A percentile compares a stretch with the other conserved stretches of the same genome.
These are phyloP conservation scores for Tillandsia fasciculata DNA, from an alignment of 176 grass and related monocot species.

Conservation along the genomic window DNA sequence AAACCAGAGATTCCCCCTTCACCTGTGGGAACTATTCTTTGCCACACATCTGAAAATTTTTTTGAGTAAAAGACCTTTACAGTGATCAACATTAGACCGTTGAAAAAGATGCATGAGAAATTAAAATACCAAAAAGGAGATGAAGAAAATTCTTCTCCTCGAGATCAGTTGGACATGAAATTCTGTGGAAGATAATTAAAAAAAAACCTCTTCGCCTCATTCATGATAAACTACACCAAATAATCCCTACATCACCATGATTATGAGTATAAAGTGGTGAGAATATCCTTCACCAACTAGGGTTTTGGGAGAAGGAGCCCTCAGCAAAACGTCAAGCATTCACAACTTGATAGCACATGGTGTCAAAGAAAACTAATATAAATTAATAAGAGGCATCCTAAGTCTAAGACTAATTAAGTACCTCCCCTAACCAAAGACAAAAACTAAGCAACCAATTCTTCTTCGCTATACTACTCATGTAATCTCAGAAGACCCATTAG, in stretches of 20 bases:
- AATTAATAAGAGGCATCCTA: background rate
- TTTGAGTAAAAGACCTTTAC: too few species aligned
- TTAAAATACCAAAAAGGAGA: background rate
- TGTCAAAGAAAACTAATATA: background rate
- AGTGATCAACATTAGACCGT: too few species aligned
- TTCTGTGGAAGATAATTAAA: background rate
- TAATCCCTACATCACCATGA: background rate
- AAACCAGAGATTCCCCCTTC: too few species aligned
- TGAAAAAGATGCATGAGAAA: too few species aligned
- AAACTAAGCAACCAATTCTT: background rate
- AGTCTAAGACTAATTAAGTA: background rate
- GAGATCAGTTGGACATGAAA: background rate
- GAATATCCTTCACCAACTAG: constrained; percentile 24
- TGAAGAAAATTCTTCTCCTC: background rate
- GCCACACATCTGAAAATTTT: too few species aligned
- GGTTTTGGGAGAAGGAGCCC: constrained; percentile 17
- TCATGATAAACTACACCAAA: background rate
- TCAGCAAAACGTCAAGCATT: constrained; percentile 24
- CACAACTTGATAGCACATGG: constrained; percentile 26
- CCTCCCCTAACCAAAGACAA: background rate
- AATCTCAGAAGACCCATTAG: background rate
- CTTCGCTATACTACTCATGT: background rate
- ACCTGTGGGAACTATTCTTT: too few species aligned
- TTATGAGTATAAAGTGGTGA: constrained; percentile 17
- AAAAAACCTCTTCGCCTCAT: background rate